A percentile compares a stretch with the other conserved stretches of the same genome.
phyloP scores from a whole-genome alignment of 2,329 filamentous ascomycete genomes.

The Ophiostoma himal-ulmi region DNA sequence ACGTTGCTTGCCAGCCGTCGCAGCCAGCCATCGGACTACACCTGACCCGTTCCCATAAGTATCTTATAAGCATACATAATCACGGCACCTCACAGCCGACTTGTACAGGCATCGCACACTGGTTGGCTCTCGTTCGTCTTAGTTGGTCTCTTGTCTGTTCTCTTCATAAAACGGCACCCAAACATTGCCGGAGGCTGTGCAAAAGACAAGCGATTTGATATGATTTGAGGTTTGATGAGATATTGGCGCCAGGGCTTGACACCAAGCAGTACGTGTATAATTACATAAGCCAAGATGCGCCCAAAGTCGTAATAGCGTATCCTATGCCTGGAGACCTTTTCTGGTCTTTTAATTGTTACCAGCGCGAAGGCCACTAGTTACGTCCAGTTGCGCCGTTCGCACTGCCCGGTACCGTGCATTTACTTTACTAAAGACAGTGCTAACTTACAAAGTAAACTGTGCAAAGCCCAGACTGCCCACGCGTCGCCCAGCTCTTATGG shows the following conservation, averaged over 20 bases:
- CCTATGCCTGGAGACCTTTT: no score
- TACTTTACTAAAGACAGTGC: neutral
- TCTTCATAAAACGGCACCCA: neutral
- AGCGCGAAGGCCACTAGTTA: neutral
- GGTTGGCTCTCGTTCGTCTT: neutral
- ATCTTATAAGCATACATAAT: neutral
- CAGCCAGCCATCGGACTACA: neutral
- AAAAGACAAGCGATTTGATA: neutral
- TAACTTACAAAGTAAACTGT: neutral
- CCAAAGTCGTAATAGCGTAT: neutral
- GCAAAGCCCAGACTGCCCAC: neutral
- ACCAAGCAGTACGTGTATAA: neutral
- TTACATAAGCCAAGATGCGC: neutral
- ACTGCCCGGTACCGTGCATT: neutral
- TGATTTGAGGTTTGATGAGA: neutral
- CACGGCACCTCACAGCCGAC: neutral
- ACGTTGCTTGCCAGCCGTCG: neutral
- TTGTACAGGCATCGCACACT: neutral
- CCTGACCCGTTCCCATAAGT: no score
- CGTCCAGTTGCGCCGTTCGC: neutral
- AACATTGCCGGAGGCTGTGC: constrained; percentile 7
- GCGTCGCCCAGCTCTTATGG: neutral
- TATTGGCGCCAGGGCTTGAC: constrained; percentile 7
- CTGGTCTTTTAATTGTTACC: neutral
- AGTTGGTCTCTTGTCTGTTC: neutral